A percentile compares a stretch with the other conserved stretches of the same genome.
Conservation (phyloP, 1,284 basidiomycete species). For the Phenoliferia sp. region DNA sequence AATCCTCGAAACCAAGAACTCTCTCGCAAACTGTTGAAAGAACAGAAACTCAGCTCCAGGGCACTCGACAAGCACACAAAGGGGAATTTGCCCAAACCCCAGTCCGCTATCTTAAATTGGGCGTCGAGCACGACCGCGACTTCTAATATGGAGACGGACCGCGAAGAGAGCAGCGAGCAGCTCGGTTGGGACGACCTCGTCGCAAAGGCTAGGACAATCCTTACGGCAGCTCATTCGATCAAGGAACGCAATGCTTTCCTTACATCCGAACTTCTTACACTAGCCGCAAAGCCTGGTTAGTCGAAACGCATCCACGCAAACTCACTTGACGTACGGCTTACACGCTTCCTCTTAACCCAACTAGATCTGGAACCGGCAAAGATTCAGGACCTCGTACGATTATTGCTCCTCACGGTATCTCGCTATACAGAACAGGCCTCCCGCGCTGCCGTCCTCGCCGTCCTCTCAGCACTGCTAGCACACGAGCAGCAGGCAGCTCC, state of each 20-base stretch:
- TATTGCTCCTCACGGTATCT: constrained; percentile 68
- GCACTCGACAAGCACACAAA: not conserved
- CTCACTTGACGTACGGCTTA: not conserved
- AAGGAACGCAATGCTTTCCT: constrained; percentile 3
- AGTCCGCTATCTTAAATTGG: not conserved
- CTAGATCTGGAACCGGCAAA: constrained; percentile 54
- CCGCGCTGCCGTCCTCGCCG: constrained; percentile 60
- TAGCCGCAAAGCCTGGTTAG: constrained; percentile 6
- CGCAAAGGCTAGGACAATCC: not conserved
- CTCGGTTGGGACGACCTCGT: constrained; percentile 12
- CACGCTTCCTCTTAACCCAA: not conserved
- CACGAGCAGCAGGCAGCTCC: constrained; percentile 50
- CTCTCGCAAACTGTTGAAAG: not conserved
- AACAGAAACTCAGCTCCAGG: not conserved
- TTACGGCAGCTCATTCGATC: not conserved
- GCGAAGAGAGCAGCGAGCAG: not conserved
- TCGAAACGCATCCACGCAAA: not conserved
- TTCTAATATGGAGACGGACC: not conserved
- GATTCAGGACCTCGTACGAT: constrained; percentile 63
- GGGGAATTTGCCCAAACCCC: not conserved
- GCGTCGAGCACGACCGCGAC: not conserved
- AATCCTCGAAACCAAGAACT: not conserved
- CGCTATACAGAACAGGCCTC: constrained; percentile 69
- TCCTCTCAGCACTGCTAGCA: constrained; percentile 59
- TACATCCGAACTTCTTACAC: not conserved